Conservation (phyloP, 2,329 filamentous ascomycete species). For the Fusarium tupiense region DNA sequence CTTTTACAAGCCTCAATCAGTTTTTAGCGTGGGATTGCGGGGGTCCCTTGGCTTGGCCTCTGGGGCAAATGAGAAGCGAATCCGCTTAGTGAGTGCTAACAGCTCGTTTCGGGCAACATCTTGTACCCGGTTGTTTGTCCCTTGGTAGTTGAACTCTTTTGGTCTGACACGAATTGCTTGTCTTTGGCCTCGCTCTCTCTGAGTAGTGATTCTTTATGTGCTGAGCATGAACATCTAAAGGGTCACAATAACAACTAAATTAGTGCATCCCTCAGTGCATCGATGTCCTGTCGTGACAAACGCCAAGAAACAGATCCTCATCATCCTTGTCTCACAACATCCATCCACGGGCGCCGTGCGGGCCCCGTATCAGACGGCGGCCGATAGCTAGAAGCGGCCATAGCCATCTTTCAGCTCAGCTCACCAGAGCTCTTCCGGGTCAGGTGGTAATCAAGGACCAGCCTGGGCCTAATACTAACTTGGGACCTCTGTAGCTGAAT, state of each 20-base stretch:
- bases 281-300: background rate
- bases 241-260: background rate
- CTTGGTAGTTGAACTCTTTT: background rate
- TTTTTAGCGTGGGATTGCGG: conserved; percentile 15
- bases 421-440: background rate
- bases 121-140: background rate
- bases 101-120: background rate
- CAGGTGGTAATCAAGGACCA: conserved; percentile 23
- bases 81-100: background rate
- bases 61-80: conserved; percentile 7
- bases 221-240: background rate
- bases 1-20: conserved; percentile 14
- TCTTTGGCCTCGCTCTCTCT: background rate
- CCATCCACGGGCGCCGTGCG: conserved; percentile 11
- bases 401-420: conserved; percentile 15
- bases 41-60: background rate
- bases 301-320: conserved; percentile 29
- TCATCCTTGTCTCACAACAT: conserved; percentile 16
- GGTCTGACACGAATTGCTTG: background rate
- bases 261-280: background rate
- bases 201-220: background rate
- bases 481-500: background rate
- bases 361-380: conserved; percentile 8
- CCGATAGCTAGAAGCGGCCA: conserved; percentile 12
- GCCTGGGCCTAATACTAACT: background rate